A percentile compares a stretch with the other conserved stretches of the same genome.
phyloP scores from a whole-genome alignment of 768 basidiomycete species.

The Panaeolus papilionaceus region DNA sequence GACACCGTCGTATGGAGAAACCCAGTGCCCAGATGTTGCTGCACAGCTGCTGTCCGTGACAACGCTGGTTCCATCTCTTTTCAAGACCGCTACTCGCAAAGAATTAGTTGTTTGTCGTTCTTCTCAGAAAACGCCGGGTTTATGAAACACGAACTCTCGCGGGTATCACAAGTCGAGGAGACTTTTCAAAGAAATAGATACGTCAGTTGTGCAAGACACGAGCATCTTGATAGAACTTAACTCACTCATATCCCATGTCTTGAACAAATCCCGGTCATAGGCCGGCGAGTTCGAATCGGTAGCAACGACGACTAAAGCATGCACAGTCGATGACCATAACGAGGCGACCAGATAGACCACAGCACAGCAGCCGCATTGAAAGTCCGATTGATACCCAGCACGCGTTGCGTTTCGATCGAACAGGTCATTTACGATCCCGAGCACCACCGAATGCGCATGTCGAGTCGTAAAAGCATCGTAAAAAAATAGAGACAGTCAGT shows the following conservation, averaged over 20 bases:
- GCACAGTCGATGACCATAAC: background rate
- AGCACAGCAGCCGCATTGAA: background rate
- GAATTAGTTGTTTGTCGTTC: background rate
- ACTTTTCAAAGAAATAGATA: constrained; percentile 33
- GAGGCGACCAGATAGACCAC: background rate
- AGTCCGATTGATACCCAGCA: background rate
- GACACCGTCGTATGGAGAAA: constrained; percentile 55
- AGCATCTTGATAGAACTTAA: constrained; percentile 3
- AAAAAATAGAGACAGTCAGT: background rate
- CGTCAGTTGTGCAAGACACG: too few species aligned
- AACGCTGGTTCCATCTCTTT: constrained; percentile 50
- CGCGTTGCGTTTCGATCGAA: constrained; percentile 3
- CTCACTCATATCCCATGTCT: constrained; percentile 54
- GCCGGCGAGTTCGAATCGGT: constrained; percentile 48
- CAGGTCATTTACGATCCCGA: background rate
- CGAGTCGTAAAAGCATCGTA: background rate
- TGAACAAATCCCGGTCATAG: constrained; percentile 47
- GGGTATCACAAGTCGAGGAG: constrained; percentile 54
- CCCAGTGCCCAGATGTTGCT: constrained; percentile 52
- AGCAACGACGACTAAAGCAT: constrained; percentile 43
- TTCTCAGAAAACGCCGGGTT: background rate
- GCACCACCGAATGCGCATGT: background rate
- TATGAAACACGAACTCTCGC: constrained; percentile 45
- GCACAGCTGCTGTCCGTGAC: constrained; percentile 45
- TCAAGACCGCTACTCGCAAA: constrained; percentile 42